Conservation (phyloP, 768 basidiomycete species). For the Sistotremastrum niveocremeum region DNA sequence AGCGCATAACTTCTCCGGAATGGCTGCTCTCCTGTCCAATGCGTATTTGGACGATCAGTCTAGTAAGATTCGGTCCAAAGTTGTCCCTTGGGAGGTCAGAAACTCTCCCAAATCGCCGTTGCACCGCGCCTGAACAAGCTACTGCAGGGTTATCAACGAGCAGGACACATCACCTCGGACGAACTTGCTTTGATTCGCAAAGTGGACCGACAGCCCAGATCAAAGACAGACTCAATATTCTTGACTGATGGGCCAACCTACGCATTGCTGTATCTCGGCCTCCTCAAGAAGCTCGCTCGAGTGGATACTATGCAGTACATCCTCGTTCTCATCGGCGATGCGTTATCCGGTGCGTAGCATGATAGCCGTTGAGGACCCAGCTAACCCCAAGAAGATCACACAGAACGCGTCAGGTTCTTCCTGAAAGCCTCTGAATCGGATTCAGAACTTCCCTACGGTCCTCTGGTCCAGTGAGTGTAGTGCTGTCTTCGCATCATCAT, state of each 20-base stretch:
- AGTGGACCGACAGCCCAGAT: conserved; percentile 67
- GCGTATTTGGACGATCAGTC: conserved; percentile 78
- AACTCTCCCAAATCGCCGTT: not conserved
- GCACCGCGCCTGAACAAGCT: not conserved
- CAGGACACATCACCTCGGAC: conserved; percentile 75
- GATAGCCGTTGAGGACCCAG: not conserved
- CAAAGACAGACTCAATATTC: conserved; percentile 63
- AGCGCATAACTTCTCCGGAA: conserved; percentile 16
- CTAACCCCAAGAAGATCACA: conserved; percentile 46
- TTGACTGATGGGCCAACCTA: conserved; percentile 75
- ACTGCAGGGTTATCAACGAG: conserved; percentile 83
- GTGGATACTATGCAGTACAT: conserved; percentile 82
- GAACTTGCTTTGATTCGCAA: conserved; percentile 83
- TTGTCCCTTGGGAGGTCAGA: conserved; percentile 89
- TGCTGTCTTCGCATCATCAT: conserved; percentile 1
- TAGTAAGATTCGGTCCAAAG: conserved; percentile 77
- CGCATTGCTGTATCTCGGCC: conserved; percentile 75
- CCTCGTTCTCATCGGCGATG: conserved; percentile 79
- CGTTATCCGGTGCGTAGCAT: conserved; percentile 50
- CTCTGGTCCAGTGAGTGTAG: conserved; percentile 54
- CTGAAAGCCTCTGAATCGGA: conserved; percentile 46
- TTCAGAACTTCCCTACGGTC: conserved; percentile 66
- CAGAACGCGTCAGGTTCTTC: conserved; percentile 74
- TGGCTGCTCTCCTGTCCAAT: conserved; percentile 71
- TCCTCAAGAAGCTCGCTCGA: conserved; percentile 76